Conservation (phyloP, 768 basidiomycete species). For the Russula lepida region DNA sequence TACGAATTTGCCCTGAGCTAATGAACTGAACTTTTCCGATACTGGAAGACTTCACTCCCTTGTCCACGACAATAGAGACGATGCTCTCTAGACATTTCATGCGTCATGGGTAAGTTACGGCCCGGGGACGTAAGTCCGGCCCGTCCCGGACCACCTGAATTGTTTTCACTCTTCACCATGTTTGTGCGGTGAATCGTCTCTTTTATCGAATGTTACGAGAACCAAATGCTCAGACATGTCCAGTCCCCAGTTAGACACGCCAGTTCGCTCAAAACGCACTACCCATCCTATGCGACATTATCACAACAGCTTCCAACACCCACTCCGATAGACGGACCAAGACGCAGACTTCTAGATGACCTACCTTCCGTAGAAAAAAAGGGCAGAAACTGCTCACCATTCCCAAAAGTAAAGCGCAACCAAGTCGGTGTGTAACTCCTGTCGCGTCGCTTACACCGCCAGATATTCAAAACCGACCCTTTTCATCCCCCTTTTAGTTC, state of each 20-base stretch:
- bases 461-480: constrained; percentile 66
- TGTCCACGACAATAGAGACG: no score
- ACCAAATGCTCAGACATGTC: constrained; percentile 16
- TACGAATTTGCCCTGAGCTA: no score
- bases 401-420: constrained; percentile 56
- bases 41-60: no score
- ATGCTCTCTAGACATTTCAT: no score
- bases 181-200: no score
- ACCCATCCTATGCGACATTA: background rate
- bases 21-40: no score
- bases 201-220: constrained; percentile 11
- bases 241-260: background rate
- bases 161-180: no score
- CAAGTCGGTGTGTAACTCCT: constrained; percentile 91
- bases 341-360: background rate
- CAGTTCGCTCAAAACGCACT: background rate
- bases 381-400: background rate
- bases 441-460: constrained; percentile 67
- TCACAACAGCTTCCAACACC: background rate
- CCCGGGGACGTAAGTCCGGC: no score
- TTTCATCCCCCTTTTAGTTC: constrained; percentile 57
- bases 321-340: background rate
- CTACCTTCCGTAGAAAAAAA: constrained; percentile 2
- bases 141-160: no score
- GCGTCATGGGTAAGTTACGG: no score